These are phyloP conservation scores for Nissolia schottii DNA, from an alignment of 306 rosid species.

Conservation along the genomic window DNA sequence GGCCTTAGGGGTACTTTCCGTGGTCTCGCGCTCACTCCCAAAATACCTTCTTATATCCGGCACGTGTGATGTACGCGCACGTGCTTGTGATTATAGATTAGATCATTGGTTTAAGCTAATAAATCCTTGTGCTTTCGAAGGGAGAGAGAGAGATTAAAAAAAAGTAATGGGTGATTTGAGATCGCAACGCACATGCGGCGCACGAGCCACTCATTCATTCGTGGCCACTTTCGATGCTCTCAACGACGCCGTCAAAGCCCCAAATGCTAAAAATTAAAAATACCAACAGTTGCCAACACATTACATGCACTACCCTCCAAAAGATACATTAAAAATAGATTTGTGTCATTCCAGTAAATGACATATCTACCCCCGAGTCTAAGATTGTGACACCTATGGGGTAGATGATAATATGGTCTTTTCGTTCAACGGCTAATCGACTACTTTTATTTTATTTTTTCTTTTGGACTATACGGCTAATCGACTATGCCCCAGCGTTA, in stretches of 20 bases:
- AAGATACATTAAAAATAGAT: neutral
- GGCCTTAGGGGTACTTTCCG: slow-evolving; percentile 10
- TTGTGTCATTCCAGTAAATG: neutral
- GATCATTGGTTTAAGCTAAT: neutral
- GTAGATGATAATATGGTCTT: neutral
- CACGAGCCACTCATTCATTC: slow-evolving; percentile 24
- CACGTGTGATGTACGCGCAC: slow-evolving; percentile 23
- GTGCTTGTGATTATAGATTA: slow-evolving; percentile 11
- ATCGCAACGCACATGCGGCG: slow-evolving; percentile 37
- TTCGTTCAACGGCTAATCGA: neutral
- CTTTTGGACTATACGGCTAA: no score
- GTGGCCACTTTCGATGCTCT: slow-evolving; percentile 11
- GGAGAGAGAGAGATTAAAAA: neutral
- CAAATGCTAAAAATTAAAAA: neutral
- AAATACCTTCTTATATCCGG: neutral
- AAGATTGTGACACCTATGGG: neutral
- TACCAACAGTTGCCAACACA: neutral
- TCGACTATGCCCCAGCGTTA: neutral
- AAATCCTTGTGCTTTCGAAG: slow-evolving; percentile 16
- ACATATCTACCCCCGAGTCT: neutral
- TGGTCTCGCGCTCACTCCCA: slow-evolving; percentile 34
- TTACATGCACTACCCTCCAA: neutral
- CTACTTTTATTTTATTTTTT: no score
- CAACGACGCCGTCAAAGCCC: slow-evolving; percentile 25
- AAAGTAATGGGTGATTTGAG: neutral